Percentiles rank a stretch among this genome's conserved stretches.
Evolutionary conservation across 2,329 filamentous ascomycete species (phyloP).

Genomic region (Penicillium sp.): DNA sequence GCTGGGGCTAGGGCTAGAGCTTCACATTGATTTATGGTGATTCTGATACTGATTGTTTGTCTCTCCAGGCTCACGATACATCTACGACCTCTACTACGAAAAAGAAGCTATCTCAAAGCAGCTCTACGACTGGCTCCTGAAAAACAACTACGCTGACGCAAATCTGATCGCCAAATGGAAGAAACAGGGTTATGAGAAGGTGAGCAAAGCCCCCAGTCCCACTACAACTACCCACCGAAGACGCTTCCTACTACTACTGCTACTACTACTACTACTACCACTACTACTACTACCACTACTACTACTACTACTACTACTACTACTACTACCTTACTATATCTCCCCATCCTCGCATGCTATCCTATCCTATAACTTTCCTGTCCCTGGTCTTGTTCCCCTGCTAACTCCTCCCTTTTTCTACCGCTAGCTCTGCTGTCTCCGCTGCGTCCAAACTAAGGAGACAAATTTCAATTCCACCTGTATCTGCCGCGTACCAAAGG

Average conservation of each 20-base stretch:
- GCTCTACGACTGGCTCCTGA: slow-evolving; percentile 94
- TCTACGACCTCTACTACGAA: slow-evolving; percentile 97
- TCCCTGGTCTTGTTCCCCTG: too few species aligned
- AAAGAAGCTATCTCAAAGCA: slow-evolving; percentile 93
- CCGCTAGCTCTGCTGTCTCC: slow-evolving; percentile 81
- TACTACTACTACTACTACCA: neutral
- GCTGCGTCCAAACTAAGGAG: slow-evolving; percentile 99
- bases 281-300: neutral
- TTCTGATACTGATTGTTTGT: slow-evolving; percentile 13
- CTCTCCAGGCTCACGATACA: slow-evolving; percentile 72
- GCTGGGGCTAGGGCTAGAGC: too few species aligned
- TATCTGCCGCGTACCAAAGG: slow-evolving; percentile 93
- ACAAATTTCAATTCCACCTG: slow-evolving; percentile 98
- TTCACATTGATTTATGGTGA: too few species aligned
- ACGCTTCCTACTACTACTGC: neutral
- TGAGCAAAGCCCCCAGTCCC: slow-evolving; percentile 48
- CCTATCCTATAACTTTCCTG: neutral
- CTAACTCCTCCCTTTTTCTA: neutral
- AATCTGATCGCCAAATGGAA: slow-evolving; percentile 99
- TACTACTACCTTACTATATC: neutral
- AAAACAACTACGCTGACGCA: slow-evolving; percentile 94
- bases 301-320: too few species aligned
- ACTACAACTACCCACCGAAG: too few species aligned
- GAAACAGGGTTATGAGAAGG: slow-evolving; percentile 98
- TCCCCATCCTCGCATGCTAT: neutral